phyloP scores from a whole-genome alignment of 2,329 filamentous ascomycete species.

The Cladophialophora immunda region DNA sequence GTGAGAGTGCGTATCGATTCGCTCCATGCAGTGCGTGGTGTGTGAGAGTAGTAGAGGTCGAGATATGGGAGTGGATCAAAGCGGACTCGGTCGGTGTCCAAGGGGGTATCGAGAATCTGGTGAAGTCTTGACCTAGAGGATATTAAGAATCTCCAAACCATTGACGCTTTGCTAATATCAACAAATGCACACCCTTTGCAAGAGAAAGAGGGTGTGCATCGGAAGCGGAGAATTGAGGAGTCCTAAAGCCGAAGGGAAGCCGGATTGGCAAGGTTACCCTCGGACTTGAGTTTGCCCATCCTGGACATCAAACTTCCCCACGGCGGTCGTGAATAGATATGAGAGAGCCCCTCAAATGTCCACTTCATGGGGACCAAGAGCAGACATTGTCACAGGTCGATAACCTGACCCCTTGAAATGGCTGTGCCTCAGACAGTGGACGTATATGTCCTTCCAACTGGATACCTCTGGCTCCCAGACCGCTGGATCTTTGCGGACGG shows the following conservation, averaged over 20 bases:
- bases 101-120: neutral
- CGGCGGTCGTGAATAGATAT: neutral
- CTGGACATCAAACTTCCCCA: neutral
- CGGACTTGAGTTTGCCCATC: neutral
- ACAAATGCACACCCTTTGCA: neutral
- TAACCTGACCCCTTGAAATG: slow-evolving; percentile 12
- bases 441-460: slow-evolving; percentile 22
- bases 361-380: neutral
- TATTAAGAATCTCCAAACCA: neutral
- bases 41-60: neutral
- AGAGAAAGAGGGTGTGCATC: slow-evolving; percentile 17
- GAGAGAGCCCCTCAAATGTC: neutral
- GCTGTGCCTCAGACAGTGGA: slow-evolving; percentile 6
- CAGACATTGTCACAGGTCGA: neutral
- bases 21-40: slow-evolving; percentile 10
- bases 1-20: slow-evolving; percentile 31
- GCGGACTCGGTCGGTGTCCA: neutral
- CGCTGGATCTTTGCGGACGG: slow-evolving; percentile 26
- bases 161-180: neutral
- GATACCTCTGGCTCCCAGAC: slow-evolving; percentile 25
- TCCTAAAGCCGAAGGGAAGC: slow-evolving; percentile 9
- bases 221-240: neutral
- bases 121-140: neutral
- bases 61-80: neutral
- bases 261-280: neutral